Base-by-base conservation (phyloP, 1,284 basidiomycete species). In the Peniophora sp. region DNA sequence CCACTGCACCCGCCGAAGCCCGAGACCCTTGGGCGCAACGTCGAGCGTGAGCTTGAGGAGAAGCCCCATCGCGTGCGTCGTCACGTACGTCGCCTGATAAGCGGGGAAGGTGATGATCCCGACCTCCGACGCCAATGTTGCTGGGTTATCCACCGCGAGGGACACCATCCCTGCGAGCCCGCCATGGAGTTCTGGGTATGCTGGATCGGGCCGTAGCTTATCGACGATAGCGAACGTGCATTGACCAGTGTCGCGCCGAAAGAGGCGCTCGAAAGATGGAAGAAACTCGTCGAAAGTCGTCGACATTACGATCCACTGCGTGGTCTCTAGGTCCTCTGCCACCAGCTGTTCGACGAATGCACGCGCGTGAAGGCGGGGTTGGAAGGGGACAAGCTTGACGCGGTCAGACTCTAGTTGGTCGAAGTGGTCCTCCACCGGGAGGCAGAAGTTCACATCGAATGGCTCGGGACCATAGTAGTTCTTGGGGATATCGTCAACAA, bases 1-100 rank as follows among this genome's bases (percentile, higher is more conserved):
- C 83, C 85, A 90, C 43, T 76, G 73, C 11, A 85, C 77, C 14
- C 83, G 74, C 12, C 85, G 73, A 43, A 89, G 62, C 0, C 81
- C 83, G 1, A 87, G 66, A 1, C 56, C 58, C 15, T 52, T 51
- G 12, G 65, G n/a, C 23, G 62, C 61, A 12, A 58, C 42, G 11
- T 66, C 60, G 45, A 71, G 55, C 23, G 47, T 52, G 53, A 65
- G 67, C 12, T 57, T 57, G n/a, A 69, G 53, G 11, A 72, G 58
- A 18, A 70, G 55, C 5, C 61, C 62, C 42, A 60, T 56, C 2
- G 68, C 61, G 52, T 70, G 64, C 12, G 67, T 60, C 18, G 61
- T 59, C 42, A 72, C 62, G 55, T 67, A 66, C 2, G 68, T 68
- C 9, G 65, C 54, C 47, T 69, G 68, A 42, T 60, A 67, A 6